Conservation (phyloP, 257 asterid species). For the Primulina huaijiensis region DNA sequence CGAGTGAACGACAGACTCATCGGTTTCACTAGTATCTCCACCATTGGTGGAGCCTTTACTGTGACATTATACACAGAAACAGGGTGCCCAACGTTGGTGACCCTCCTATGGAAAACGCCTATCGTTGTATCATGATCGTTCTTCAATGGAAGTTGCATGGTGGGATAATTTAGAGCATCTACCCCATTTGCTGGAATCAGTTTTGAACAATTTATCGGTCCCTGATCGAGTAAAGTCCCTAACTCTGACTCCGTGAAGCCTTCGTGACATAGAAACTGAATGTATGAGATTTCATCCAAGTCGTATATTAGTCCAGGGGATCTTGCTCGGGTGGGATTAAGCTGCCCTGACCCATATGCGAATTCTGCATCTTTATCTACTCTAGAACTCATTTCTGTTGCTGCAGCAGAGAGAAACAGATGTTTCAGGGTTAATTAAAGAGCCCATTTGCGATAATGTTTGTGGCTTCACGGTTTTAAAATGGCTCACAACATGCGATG, state of each 20-base stretch:
- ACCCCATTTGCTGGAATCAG: conserved; percentile 57
- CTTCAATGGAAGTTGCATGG: conserved; percentile 65
- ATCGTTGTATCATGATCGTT: conserved; percentile 46
- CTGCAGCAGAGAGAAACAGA: conserved; percentile 29
- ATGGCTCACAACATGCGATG: too few species aligned
- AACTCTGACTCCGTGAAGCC: conserved; percentile 60
- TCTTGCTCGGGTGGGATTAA: conserved; percentile 62
- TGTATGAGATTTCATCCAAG: conserved; percentile 66
- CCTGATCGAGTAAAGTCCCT: conserved; percentile 40
- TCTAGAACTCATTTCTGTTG: conserved; percentile 62
- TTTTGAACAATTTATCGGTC: conserved; percentile 57
- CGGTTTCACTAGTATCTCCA: conserved; percentile 61
- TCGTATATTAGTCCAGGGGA: conserved; percentile 81
- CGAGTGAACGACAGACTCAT: conserved; percentile 45
- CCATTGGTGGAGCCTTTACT: conserved; percentile 64
- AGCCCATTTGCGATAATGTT: too few species aligned
- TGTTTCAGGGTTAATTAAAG: too few species aligned
- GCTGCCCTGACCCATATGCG: conserved; percentile 84
- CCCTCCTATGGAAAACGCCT: conserved; percentile 63
- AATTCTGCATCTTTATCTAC: conserved; percentile 68
- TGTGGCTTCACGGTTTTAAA: too few species aligned
- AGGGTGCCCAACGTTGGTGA: conserved; percentile 67
- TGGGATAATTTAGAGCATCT: conserved; percentile 89
- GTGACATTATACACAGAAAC: conserved; percentile 59
- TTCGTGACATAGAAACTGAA: conserved; percentile 77